phyloP scores from a whole-genome alignment of 148 eudicot species.

The Arbutus unedo region DNA sequence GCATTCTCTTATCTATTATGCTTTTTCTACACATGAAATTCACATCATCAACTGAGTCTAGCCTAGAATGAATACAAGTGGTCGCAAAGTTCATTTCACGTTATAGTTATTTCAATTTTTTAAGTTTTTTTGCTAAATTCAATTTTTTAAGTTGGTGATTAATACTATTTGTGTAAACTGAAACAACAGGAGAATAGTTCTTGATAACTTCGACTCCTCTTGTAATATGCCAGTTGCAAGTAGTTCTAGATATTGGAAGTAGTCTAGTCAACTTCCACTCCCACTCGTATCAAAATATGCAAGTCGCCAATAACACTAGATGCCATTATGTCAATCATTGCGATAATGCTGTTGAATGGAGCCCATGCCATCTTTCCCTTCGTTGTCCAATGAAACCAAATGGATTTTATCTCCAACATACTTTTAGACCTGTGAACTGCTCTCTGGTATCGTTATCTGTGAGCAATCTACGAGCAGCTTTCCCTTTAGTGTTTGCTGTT shows the following conservation, averaged over 20 bases:
- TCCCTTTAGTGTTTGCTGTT: neutral
- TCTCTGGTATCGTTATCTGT: neutral
- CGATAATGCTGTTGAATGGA: neutral
- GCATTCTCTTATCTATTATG: neutral
- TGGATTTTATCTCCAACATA: neutral
- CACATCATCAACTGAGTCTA: neutral
- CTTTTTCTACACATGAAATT: neutral
- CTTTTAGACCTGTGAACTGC: neutral
- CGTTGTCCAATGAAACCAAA: neutral
- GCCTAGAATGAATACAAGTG: neutral
- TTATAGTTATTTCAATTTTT: neutral
- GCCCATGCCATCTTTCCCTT: neutral
- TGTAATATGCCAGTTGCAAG: neutral
- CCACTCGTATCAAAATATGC: neutral
- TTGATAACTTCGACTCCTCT: neutral
- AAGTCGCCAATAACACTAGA: neutral
- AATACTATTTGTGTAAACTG: neutral
- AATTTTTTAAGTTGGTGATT: neutral
- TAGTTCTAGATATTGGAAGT: neutral
- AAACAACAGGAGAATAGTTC: slow-evolving; percentile 3
- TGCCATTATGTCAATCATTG: neutral
- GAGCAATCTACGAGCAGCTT: neutral
- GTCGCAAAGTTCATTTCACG: neutral
- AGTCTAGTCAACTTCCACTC: neutral
- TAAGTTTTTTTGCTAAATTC: too few species aligned